These are phyloP conservation scores for Panaeolus cyanescens DNA, from an alignment of 768 basidiomycete species.

Conservation along the genomic window DNA sequence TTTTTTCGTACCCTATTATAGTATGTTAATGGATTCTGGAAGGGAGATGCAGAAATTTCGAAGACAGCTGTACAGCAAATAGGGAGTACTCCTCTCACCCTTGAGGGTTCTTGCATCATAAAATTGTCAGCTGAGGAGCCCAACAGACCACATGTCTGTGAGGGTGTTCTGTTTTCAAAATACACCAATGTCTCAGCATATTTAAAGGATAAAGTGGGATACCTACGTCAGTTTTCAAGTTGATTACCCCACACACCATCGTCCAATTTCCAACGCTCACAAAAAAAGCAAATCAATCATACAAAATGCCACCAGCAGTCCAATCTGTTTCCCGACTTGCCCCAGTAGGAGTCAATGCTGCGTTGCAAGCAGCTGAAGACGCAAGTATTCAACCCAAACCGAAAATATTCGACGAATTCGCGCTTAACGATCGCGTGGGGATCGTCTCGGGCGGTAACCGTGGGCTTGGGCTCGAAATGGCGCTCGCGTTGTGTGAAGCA, in stretches of 20 bases:
- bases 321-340: conserved; percentile 57
- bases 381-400: conserved; percentile 34
- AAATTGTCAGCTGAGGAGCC: neutral
- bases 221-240: neutral
- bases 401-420: conserved; percentile 64
- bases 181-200: neutral
- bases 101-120: neutral
- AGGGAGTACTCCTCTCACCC: neutral
- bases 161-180: too few relatives aligned
- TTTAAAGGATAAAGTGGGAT: neutral
- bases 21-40: neutral
- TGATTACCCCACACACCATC: neutral
- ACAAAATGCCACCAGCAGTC: conserved; percentile 15
- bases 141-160: too few relatives aligned
- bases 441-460: conserved; percentile 67
- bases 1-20: neutral
- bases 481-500: conserved; percentile 69
- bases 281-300: neutral
- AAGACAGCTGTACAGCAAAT: neutral
- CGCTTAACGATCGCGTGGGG: conserved; percentile 55
- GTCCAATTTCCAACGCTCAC: neutral
- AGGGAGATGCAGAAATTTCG: neutral
- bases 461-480: conserved; percentile 85
- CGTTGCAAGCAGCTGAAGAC: conserved; percentile 43
- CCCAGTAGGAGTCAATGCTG: conserved; percentile 65